phyloP scores from a whole-genome alignment of 2,329 filamentous ascomycete species.

The Sporothrix luriei region DNA sequence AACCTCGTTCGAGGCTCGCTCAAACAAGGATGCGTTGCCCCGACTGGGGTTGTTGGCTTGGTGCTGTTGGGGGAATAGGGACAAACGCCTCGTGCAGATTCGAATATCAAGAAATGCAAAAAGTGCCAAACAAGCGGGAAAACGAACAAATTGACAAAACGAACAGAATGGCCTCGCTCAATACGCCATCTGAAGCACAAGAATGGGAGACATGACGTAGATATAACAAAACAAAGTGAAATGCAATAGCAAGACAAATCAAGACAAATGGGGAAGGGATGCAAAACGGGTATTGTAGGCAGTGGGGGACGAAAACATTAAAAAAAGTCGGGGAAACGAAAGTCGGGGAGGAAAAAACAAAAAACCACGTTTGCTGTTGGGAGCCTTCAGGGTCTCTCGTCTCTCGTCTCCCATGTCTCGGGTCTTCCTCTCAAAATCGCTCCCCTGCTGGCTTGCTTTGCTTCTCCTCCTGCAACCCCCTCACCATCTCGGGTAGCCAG shows the following conservation, averaged over 20 bases:
- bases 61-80: slow-evolving; percentile 15
- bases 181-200: slow-evolving; percentile 23
- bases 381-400: slow-evolving; percentile 28
- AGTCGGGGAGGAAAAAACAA: slow-evolving; percentile 14
- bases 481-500: slow-evolving; percentile 70
- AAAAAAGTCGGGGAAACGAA: slow-evolving; percentile 16
- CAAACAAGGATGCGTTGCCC: slow-evolving; percentile 14
- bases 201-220: neutral
- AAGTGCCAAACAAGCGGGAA: neutral
- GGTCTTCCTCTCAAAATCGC: slow-evolving; percentile 24
- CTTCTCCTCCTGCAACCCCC: slow-evolving; percentile 41
- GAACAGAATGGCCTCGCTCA: slow-evolving; percentile 14
- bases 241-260: neutral
- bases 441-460: slow-evolving; percentile 12
- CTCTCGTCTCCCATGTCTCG: slow-evolving; percentile 23
- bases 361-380: slow-evolving; percentile 29
- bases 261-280: neutral
- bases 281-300: slow-evolving; percentile 23
- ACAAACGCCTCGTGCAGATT: slow-evolving; percentile 28
- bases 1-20: slow-evolving; percentile 24
- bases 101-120: slow-evolving; percentile 12
- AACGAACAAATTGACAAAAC: neutral
- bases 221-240: neutral
- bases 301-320: slow-evolving; percentile 21
- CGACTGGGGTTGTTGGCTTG: slow-evolving; percentile 1